Evolutionary conservation across 805 yeast genomes (phyloP), one percentile per base, ranked within the genome.

Genomic region (Metschnikowia peoriensis): DNA sequence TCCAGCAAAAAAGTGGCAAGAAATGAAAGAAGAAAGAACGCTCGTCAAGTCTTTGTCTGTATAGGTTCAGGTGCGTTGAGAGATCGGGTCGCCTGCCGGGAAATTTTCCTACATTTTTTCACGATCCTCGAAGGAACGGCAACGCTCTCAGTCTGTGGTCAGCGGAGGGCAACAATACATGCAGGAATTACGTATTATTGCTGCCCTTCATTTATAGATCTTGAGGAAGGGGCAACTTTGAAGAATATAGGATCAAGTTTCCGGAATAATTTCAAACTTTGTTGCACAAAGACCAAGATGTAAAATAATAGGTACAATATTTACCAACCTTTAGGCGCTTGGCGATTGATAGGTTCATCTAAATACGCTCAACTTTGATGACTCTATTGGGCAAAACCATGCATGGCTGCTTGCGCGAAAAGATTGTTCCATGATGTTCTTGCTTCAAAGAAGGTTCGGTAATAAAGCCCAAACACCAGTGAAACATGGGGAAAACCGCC

Each of bases 351-450:
- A 22, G 22, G 22, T 22, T 4, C 22, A 22, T 3, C 4, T 22
- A 2, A 22, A 22, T 22, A 22, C 22, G 22, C 22, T 22, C 22
- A 22, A 22, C 22, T 22, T 22, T 22, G 22, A 22, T 22, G 22
- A 22, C 22, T 22, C n/a, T 22, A 37, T 45, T 27, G 41, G 47
- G 41, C 46, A 38, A 8, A 4, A 34, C 38, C 6, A 27, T 43
- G 46, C 46, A 28, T 32, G 35, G 35, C 10, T 32, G 49, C 44
- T 41, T 27, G 50, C 50, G 50, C 50, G 50, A 44, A 17, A 14
- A 29, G 29, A 39, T 39, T 39, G 39, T 46, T 46, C 49, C 49
- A 46, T 17, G n/a, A 15, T 7, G 22, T 39, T 46, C 50, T 46
- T 38, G 44, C 32, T 32, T 38, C 49, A 40, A 34, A 11, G 32